These are phyloP conservation scores for Abrus precatorius DNA, from an alignment of 306 rosid species.

Conservation along the genomic window DNA sequence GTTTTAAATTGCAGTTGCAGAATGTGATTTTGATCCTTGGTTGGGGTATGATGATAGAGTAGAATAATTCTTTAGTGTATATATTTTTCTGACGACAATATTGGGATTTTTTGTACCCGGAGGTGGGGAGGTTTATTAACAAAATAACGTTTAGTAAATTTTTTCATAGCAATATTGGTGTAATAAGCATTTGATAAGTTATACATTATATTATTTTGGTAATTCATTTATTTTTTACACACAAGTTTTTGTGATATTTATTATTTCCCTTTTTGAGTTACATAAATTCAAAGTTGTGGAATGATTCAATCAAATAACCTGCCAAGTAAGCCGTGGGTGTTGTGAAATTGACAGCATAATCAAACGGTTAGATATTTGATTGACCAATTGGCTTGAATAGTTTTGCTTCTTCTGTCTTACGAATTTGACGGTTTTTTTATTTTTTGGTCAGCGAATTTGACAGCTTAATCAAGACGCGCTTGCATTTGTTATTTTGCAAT, in stretches of 20 bases:
- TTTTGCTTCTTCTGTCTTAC: background rate
- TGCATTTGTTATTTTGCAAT: background rate
- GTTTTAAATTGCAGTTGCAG: background rate
- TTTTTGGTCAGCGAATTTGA: background rate
- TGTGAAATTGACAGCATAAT: constrained; percentile 23
- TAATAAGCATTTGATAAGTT: constrained; percentile 33
- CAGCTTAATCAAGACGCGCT: constrained; percentile 8
- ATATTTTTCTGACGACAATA: constrained; percentile 46
- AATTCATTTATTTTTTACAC: constrained; percentile 33
- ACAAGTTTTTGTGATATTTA: constrained; percentile 27
- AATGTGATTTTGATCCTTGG: background rate
- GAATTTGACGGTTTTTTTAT: background rate
- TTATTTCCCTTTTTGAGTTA: background rate
- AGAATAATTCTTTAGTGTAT: constrained; percentile 56
- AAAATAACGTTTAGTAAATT: background rate
- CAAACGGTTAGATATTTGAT: constrained; percentile 10
- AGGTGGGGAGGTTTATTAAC: constrained; percentile 41
- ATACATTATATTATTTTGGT: constrained; percentile 32
- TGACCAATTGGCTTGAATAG: background rate
- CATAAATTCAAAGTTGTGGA: background rate
- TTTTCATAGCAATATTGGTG: constrained; percentile 36
- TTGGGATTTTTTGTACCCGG: constrained; percentile 42
- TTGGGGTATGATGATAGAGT: constrained; percentile 40
- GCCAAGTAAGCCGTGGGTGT: background rate
- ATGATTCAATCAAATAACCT: background rate